phyloP scores from a whole-genome alignment of 371 early-diverging fungal species.

The Mortierella sp. region DNA sequence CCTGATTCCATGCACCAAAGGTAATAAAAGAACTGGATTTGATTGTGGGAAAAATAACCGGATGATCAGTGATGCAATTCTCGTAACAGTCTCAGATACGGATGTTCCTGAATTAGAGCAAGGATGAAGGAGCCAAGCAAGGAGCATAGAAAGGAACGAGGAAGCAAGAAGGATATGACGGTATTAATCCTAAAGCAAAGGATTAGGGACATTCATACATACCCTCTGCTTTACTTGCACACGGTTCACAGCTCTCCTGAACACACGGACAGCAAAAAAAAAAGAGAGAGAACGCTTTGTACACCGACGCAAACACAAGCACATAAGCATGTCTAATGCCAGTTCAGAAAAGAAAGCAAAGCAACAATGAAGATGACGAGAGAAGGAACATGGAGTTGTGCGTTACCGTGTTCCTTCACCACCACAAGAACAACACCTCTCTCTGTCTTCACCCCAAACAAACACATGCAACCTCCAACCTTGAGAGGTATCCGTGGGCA shows the following conservation, averaged over 20 bases:
- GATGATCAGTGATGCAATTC: not conserved
- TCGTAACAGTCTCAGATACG: not conserved
- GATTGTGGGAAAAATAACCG: conserved; percentile 3
- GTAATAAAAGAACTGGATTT: not conserved
- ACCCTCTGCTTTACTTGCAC: not conserved
- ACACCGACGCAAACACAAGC: not conserved
- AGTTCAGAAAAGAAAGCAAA: not conserved
- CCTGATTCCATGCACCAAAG: too few species aligned
- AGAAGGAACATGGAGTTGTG: not conserved
- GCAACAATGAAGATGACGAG: not conserved
- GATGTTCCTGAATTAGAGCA: conserved; percentile 3
- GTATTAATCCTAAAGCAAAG: too few species aligned
- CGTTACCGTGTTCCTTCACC: not conserved
- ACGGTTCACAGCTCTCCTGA: not conserved
- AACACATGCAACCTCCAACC: conserved; percentile 7
- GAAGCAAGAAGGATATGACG: not conserved
- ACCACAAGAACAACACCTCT: not conserved
- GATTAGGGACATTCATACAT: not conserved
- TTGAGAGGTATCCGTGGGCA: conserved; percentile 5
- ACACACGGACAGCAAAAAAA: not conserved
- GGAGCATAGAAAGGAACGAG: not conserved
- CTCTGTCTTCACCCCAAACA: not conserved
- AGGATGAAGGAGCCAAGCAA: not conserved
- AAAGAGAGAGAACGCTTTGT: not conserved
- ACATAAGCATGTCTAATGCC: not conserved